These are phyloP conservation scores for Tolypocladium sp. DNA, from an alignment of 2,329 filamentous ascomycete genomes.

Conservation along the genomic window DNA sequence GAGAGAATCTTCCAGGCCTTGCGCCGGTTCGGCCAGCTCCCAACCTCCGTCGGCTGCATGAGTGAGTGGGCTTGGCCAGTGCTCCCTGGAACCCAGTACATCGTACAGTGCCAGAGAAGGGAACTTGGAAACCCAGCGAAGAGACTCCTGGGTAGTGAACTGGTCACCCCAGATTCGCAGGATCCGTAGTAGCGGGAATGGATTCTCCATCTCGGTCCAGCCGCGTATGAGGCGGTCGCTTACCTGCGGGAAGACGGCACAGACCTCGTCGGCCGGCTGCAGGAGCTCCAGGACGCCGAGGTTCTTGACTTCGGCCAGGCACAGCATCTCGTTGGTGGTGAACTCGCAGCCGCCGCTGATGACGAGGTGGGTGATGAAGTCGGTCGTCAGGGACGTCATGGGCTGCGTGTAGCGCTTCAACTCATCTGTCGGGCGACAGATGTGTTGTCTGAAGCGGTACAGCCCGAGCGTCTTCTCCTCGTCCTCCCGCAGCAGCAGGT, in stretches of 20 bases:
- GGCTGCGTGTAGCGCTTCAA: slow-evolving; percentile 28
- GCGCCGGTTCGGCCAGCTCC: slow-evolving; percentile 16
- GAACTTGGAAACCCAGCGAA: slow-evolving; percentile 31
- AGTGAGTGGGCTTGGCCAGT: slow-evolving; percentile 23
- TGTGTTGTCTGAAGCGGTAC: slow-evolving; percentile 29
- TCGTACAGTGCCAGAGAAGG: slow-evolving; percentile 37
- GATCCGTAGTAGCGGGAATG: slow-evolving; percentile 38
- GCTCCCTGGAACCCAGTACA: slow-evolving; percentile 22
- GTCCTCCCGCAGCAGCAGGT: slow-evolving; percentile 19
- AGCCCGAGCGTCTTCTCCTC: slow-evolving; percentile 25
- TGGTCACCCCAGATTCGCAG: slow-evolving; percentile 35
- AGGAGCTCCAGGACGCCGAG: slow-evolving; percentile 39
- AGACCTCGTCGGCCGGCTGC: slow-evolving; percentile 21
- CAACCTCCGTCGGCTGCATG: slow-evolving; percentile 21
- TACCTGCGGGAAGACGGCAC: slow-evolving; percentile 23
- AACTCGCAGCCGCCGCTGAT: slow-evolving; percentile 27
- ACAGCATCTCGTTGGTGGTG: slow-evolving; percentile 27
- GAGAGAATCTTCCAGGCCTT: slow-evolving; percentile 21
- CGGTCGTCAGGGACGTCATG: slow-evolving; percentile 22
- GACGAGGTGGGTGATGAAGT: slow-evolving; percentile 32
- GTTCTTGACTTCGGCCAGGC: slow-evolving; percentile 32
- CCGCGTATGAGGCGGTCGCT: slow-evolving; percentile 36
- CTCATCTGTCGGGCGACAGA: slow-evolving; percentile 23
- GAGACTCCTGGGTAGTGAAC: slow-evolving; percentile 27
- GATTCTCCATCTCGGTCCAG: slow-evolving; percentile 30